phyloP scores from a whole-genome alignment of 1,284 basidiomycete species.

The Heterobasidion annosum region DNA sequence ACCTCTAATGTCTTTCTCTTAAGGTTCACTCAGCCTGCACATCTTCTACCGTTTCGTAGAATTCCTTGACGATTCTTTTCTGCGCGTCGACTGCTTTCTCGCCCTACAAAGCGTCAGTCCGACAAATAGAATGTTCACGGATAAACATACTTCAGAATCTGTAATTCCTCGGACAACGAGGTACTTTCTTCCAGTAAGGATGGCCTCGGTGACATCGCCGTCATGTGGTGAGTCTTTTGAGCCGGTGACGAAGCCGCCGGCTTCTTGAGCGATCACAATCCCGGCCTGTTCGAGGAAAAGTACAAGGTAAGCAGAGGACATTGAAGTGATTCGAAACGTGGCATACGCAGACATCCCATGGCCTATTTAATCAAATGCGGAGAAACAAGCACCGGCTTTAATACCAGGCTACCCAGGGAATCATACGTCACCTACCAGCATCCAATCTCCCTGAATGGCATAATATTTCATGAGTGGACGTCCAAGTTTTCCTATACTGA shows the following conservation, averaged over 20 bases:
- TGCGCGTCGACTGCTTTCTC: constrained; percentile 71
- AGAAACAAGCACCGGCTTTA: not conserved
- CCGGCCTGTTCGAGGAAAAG: constrained; percentile 48
- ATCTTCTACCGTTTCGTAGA: constrained; percentile 79
- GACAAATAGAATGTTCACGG: not conserved
- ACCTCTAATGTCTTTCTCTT: not conserved
- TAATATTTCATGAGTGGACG: not conserved
- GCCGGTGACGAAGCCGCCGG: constrained; percentile 74
- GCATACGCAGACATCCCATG: constrained; percentile 84
- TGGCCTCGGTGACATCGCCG: constrained; percentile 52
- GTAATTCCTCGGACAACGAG: constrained; percentile 69
- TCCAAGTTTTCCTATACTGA: not conserved
- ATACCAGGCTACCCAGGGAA: not conserved
- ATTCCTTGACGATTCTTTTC: constrained; percentile 73
- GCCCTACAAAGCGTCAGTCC: constrained; percentile 21
- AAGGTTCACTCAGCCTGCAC: constrained; percentile 16
- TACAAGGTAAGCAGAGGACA: not conserved
- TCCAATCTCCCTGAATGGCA: constrained; percentile 71
- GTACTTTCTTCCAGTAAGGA: constrained; percentile 83
- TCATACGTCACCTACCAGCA: constrained; percentile 46
- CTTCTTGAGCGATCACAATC: constrained; percentile 88
- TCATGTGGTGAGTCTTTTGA: constrained; percentile 41
- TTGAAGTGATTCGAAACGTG: not conserved
- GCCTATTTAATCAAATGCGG: constrained; percentile 29
- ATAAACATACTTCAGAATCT: constrained; percentile 38